A percentile compares a stretch with the other conserved stretches of the same genome.
These are phyloP conservation scores for Rhodotorula sp. DNA, from an alignment of 1,284 basidiomycete species.

Conservation along the genomic window DNA sequence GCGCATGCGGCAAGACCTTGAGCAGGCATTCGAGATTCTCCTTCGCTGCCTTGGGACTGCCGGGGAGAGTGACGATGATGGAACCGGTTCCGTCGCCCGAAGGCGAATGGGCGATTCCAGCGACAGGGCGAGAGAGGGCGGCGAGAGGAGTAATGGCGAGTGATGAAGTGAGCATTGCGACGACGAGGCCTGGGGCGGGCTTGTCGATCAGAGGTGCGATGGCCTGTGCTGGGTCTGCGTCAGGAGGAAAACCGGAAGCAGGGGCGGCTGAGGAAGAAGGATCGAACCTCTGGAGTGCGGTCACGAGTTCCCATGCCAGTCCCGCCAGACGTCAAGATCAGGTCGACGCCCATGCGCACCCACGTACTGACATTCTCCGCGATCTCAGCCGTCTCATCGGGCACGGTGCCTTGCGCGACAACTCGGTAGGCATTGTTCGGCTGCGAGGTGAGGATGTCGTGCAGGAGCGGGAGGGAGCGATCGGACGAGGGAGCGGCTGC, in stretches of 20 bases:
- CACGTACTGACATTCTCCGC: slow-evolving; percentile 55
- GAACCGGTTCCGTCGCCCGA: slow-evolving; percentile 54
- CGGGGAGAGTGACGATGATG: slow-evolving; percentile 74
- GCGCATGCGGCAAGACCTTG: slow-evolving; percentile 60
- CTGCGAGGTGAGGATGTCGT: slow-evolving; percentile 52
- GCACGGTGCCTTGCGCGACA: slow-evolving; percentile 52
- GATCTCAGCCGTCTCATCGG: slow-evolving; percentile 63
- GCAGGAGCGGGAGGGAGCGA: slow-evolving; percentile 48
- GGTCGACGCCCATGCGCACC: slow-evolving; percentile 58
- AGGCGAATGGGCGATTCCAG: slow-evolving; percentile 57
- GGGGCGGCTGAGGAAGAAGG: neutral
- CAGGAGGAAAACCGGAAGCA: no score
- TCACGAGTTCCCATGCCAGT: slow-evolving; percentile 80
- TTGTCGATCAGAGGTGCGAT: slow-evolving; percentile 68
- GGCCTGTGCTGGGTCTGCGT: slow-evolving; percentile 54
- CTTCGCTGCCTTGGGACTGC: slow-evolving; percentile 76
- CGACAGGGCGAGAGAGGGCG: slow-evolving; percentile 74
- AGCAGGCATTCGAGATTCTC: slow-evolving; percentile 71
- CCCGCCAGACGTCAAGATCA: slow-evolving; percentile 77
- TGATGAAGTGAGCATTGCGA: slow-evolving; percentile 67
- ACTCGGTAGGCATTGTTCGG: slow-evolving; percentile 33
- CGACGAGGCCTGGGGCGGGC: slow-evolving; percentile 72
- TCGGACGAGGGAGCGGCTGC: slow-evolving; percentile 26
- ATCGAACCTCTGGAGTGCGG: slow-evolving; percentile 69
- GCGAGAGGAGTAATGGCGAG: slow-evolving; percentile 73